phyloP scores from a whole-genome alignment of 768 basidiomycete species.

The Sistotremastrum niveocremeum region DNA sequence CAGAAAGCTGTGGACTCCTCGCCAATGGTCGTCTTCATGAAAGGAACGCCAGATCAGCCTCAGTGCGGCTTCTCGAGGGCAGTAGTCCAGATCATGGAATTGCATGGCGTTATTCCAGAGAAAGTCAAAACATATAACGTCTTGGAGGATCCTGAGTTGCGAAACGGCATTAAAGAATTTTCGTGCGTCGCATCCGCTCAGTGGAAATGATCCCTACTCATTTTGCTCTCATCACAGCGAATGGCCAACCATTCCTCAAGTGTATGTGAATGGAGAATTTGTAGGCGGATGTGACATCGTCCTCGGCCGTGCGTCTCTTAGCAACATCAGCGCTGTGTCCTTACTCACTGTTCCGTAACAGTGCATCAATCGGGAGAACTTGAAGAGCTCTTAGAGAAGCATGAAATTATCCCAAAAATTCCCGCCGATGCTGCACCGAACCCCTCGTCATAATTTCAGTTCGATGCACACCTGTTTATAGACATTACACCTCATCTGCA shows the following conservation, averaged over 20 bases:
- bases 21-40: constrained; percentile 96
- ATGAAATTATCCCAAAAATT: constrained; percentile 50
- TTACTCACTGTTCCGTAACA: constrained; percentile 16
- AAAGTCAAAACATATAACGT: constrained; percentile 89
- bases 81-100: constrained; percentile 77
- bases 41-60: constrained; percentile 76
- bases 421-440: constrained; percentile 7
- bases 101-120: constrained; percentile 65
- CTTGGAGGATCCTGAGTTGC: constrained; percentile 70
- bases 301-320: constrained; percentile 55
- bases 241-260: constrained; percentile 96
- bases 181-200: constrained; percentile 48
- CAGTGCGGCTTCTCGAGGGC: constrained; percentile 96
- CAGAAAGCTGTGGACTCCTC: constrained; percentile 57
- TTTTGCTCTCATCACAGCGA: constrained; percentile 36
- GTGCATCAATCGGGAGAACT: constrained; percentile 97
- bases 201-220: not conserved
- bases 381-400: constrained; percentile 63
- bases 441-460: too few relatives aligned
- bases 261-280: constrained; percentile 92
- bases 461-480: too few relatives aligned
- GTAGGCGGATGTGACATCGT: constrained; percentile 96
- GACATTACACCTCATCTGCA: too few relatives aligned
- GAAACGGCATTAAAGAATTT: constrained; percentile 87
- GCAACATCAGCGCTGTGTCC: not conserved